These are phyloP conservation scores for Fraxinus anomala DNA, from an alignment of 257 asterid species.

Conservation along the genomic window DNA sequence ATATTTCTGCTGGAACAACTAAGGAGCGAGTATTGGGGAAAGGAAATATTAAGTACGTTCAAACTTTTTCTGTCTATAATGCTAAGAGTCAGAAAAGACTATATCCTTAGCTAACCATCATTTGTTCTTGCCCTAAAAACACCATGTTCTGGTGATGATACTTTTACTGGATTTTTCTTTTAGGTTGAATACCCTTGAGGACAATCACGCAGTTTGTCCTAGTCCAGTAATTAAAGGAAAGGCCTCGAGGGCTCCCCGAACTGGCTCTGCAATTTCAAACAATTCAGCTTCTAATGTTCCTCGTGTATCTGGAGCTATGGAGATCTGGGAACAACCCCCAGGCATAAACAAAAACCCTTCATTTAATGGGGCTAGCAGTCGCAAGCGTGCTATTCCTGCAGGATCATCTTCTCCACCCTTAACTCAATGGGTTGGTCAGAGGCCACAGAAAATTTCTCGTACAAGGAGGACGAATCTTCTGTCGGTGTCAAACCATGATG, in stretches of 20 bases:
- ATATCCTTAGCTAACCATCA: slow-evolving; percentile 3
- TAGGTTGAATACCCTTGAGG: slow-evolving; percentile 86
- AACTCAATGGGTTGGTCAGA: slow-evolving; percentile 96
- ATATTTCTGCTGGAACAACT: slow-evolving; percentile 56
- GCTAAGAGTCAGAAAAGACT: slow-evolving; percentile 7
- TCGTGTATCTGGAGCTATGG: slow-evolving; percentile 64
- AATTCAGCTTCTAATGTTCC: slow-evolving; percentile 51
- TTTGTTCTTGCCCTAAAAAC: neutral
- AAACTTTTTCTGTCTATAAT: slow-evolving; percentile 5
- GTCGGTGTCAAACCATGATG: slow-evolving; percentile 84
- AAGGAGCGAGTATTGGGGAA: slow-evolving; percentile 75
- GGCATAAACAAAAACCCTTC: slow-evolving; percentile 55
- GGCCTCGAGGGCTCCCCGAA: slow-evolving; percentile 88
- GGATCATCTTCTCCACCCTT: slow-evolving; percentile 90
- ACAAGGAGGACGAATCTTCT: slow-evolving; percentile 87
- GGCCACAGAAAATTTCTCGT: slow-evolving; percentile 89
- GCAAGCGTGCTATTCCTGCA: slow-evolving; percentile 71
- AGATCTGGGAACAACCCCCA: slow-evolving; percentile 83
- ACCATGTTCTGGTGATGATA: slow-evolving; percentile 16
- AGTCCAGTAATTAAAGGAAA: slow-evolving; percentile 73
- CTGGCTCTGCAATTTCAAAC: slow-evolving; percentile 49
- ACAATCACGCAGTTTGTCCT: slow-evolving; percentile 44
- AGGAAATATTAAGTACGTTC: slow-evolving; percentile 74
- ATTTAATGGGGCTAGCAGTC: slow-evolving; percentile 59
- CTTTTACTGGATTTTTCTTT: slow-evolving; percentile 28